These are phyloP conservation scores for Melaleuca alternifolia DNA, from an alignment of 345 rosid genomes.

Conservation along the genomic window DNA sequence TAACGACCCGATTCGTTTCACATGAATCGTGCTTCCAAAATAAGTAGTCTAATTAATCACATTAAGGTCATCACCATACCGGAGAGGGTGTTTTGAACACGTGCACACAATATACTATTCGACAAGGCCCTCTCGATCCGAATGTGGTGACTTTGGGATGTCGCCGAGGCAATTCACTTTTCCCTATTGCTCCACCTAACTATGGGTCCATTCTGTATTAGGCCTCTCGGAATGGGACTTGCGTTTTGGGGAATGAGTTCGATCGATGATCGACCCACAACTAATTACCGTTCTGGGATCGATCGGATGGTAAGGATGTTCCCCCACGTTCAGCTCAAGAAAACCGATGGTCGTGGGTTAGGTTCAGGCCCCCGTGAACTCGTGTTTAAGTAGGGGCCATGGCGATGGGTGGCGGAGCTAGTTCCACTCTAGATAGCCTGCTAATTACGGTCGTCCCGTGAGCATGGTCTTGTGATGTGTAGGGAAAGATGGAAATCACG, in stretches of 20 bases:
- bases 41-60: not conserved
- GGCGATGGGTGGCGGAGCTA: not conserved
- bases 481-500: not conserved
- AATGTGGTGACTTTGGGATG: not conserved
- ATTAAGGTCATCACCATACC: not conserved
- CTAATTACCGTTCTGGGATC: too few relatives aligned
- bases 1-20: not conserved
- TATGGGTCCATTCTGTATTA: not conserved
- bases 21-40: not conserved
- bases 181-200: not conserved
- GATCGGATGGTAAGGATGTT: not conserved
- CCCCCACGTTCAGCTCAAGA: not conserved
- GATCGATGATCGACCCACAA: not conserved
- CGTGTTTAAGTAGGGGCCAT: not conserved
- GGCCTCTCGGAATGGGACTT: not conserved
- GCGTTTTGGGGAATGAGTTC: not conserved
- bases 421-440: not conserved
- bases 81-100: too few relatives aligned
- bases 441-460: not conserved
- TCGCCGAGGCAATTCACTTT: not conserved
- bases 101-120: not conserved
- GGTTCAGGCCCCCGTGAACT: not conserved
- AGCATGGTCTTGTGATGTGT: not conserved
- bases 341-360: not conserved
- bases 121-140: not conserved